Conservation (phyloP, 495 filamentous ascomycete species). For the Talaromyces proteolyticus region DNA sequence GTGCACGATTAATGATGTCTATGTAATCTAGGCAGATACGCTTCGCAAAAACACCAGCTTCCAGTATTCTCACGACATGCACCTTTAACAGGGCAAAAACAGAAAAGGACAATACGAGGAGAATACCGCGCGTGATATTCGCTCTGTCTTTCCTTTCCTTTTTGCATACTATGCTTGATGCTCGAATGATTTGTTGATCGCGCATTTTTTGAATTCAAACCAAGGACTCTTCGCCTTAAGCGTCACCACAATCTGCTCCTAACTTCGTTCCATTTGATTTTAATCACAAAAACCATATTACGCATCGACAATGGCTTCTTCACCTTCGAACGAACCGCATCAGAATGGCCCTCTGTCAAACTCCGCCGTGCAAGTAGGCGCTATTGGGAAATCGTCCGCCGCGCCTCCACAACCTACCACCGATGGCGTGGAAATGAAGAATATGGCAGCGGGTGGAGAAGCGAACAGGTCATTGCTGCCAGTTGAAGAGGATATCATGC, state of each 20-base stretch:
- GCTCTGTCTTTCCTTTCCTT: too few species aligned
- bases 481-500: slow-evolving; percentile 86
- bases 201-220: too few species aligned
- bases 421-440: slow-evolving; percentile 63
- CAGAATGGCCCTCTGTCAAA: slow-evolving; percentile 18
- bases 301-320: not conserved
- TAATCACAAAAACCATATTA: not conserved
- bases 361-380: slow-evolving; percentile 21
- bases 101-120: not conserved
- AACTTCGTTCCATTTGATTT: not conserved
- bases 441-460: slow-evolving; percentile 41
- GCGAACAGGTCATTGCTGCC: slow-evolving; percentile 41
- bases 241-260: not conserved
- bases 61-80: not conserved
- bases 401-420: slow-evolving; percentile 51
- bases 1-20: not conserved
- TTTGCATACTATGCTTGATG: too few species aligned
- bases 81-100: not conserved
- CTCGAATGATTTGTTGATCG: too few species aligned
- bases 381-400: slow-evolving; percentile 51
- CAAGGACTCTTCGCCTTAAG: too few species aligned
- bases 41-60: not conserved
- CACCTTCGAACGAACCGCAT: slow-evolving; percentile 19
- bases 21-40: not conserved
- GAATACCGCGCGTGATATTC: not conserved